These are phyloP conservation scores for Penicillium macrosclerotiorum DNA, from an alignment of 495 filamentous ascomycete species.

Conservation along the genomic window DNA sequence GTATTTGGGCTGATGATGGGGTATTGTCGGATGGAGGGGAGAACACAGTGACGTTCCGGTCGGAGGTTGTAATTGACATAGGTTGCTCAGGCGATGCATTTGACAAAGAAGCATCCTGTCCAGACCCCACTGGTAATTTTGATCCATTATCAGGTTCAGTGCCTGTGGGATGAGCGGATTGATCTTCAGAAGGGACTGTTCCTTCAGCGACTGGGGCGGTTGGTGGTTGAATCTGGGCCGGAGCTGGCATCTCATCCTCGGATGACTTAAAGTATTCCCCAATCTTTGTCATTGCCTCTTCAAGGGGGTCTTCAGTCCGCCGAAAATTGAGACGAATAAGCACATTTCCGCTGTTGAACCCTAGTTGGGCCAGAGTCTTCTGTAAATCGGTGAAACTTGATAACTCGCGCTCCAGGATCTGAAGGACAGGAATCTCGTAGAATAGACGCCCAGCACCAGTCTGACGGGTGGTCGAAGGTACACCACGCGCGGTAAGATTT, in stretches of 20 bases:
- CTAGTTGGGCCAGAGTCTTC: constrained; percentile 82
- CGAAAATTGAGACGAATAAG: constrained; percentile 75
- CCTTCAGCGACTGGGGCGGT: constrained; percentile 13
- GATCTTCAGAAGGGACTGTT: constrained; percentile 14
- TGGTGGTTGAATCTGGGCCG: constrained; percentile 9
- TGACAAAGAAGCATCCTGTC: constrained; percentile 8
- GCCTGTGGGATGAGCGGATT: constrained; percentile 4
- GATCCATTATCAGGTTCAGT: constrained; percentile 4
- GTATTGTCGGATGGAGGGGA: constrained; percentile 67
- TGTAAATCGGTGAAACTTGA: constrained; percentile 76
- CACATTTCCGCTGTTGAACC: constrained; percentile 77
- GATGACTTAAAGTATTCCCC: constrained; percentile 59
- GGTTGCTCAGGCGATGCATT: constrained; percentile 24
- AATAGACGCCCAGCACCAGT: constrained; percentile 70
- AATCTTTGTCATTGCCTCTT: constrained; percentile 83
- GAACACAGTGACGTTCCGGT: constrained; percentile 67
- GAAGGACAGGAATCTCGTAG: constrained; percentile 82
- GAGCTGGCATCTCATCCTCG: constrained; percentile 30
- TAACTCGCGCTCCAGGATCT: constrained; percentile 75
- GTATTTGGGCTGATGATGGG: constrained; percentile 67
- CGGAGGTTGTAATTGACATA: constrained; percentile 20
- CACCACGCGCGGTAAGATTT: constrained; percentile 79
- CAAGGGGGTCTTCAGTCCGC: constrained; percentile 72
- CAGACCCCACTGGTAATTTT: constrained; percentile 13
- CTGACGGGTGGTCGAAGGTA: constrained; percentile 52